These are phyloP conservation scores for Xylaria intraflava DNA, from an alignment of 495 filamentous ascomycete species.

Conservation along the genomic window DNA sequence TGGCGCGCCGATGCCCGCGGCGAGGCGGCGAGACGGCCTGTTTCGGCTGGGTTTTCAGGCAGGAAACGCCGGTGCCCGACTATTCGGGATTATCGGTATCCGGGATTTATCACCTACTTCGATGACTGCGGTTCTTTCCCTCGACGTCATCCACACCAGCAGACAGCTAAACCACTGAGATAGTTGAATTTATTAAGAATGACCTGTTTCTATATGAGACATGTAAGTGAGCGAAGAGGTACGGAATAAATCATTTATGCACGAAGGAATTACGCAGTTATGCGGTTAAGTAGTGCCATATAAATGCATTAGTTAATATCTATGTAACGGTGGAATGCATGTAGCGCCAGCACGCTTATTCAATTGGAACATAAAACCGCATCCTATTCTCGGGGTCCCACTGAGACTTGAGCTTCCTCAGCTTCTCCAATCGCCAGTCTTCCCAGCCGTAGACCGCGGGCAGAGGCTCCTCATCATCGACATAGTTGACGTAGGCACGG, in stretches of 20 bases:
- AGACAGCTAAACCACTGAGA: not conserved
- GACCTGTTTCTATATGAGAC: too few species aligned
- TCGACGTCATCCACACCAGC: not conserved
- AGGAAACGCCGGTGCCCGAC: not conserved
- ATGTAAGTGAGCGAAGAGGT: too few species aligned
- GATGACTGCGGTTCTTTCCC: too few species aligned
- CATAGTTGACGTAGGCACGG: conserved; percentile 44
- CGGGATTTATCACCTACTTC: not conserved
- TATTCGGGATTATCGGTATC: not conserved
- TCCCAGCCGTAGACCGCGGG: conserved; percentile 44
- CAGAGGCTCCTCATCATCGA: conserved; percentile 33
- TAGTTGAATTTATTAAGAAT: too few species aligned
- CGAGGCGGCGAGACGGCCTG: not conserved
- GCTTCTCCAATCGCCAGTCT: conserved; percentile 32
- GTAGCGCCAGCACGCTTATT: too few species aligned
- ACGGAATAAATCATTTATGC: too few species aligned
- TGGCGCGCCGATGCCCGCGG: not conserved
- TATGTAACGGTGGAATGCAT: too few species aligned
- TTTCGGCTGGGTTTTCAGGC: conserved; percentile 1
- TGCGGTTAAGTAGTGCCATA: too few species aligned
- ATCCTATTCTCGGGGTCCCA: conserved; percentile 37
- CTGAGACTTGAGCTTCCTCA: conserved; percentile 32
- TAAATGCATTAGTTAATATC: too few species aligned
- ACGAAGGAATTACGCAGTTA: too few species aligned
- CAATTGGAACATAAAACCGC: conserved; percentile 36